Base-by-base conservation (phyloP, 768 basidiomycete genomes). In the Termitomyces eurrhizus region DNA sequence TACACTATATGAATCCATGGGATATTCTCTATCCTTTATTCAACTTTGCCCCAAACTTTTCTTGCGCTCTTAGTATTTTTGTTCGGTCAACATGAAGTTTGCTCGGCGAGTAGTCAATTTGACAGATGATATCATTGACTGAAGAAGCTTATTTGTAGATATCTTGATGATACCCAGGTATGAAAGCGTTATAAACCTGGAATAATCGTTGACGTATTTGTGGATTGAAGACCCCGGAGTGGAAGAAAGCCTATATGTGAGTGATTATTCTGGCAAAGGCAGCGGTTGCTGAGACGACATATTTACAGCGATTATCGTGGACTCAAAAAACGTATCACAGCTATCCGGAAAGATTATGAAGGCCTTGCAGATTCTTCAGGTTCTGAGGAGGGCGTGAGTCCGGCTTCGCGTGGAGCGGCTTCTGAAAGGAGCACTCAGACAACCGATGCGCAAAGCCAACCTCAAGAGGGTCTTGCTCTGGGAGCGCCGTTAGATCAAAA, bases 211-310 rank as follows among this genome's bases (percentile, higher is more conserved):
- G 24, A 49, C 21, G 14, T 52, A 21, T 51, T 52, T 8, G 4
- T 24, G 45, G 45, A 3, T 26, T 21, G 35, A 58, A 91, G 90
- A 85, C 81, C 35, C 84, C 88, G 2, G 90, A 92, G 72, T 92
- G 87, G 87, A 84, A 85, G 64, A 82, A 77, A 64, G 85, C 83
- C 2, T 87, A 89, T 68, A 87, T 88, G 87, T 83, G 59, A 41
- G 77, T 70, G n/a, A 4, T 26, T 45, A 32, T 58, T 36, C 58
- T 33, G 26, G 26, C 24, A 33, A n/a, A 57, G 32, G 44, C 36
- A 21, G 32, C 44, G 46, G 42, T 53, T 21, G n/a, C 62, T 60
- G 51, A 32, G 58, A 53, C 21, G 18, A 16, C 24, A 26, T 55
- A 21, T 55, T 8, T 29, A 42, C 64, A 92, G 90, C 68, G 84